Base-by-base conservation (phyloP, 2,329 filamentous ascomycete genomes). In the Aureobasidium sp. region DNA sequence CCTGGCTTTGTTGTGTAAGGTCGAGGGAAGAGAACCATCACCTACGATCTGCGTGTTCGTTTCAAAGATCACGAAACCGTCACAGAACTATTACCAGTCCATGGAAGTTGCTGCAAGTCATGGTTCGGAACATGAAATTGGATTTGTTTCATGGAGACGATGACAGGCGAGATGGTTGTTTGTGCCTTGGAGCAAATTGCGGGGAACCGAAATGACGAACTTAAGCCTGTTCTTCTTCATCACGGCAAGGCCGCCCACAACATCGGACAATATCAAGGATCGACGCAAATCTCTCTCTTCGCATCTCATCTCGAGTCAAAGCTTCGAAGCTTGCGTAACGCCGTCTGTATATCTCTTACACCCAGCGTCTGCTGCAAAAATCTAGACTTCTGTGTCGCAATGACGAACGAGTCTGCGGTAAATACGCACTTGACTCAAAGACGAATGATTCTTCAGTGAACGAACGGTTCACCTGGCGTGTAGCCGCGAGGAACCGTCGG, bases 201-300 rank as follows among this genome's bases (percentile, higher is more conserved):
- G 52, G 52, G 37, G 39, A 56, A 56, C 7, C 52, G 52, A 44
- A 56, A 56, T 56, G 39, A 57, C n/a, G 34, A 42, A 55, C 41
- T 57, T 27, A 13, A 46, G 46, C 39, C 53, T 57, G 27, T 46
- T 36, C n/a, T 20, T 13, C 29, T 57, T 57, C 41, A 42, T 32
- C 37, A 55, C 37, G 41, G 26, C 36, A 42, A 42, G 51, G 51
- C 36, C 51, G 13, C 32, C 37, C 51, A 55, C 37, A 41, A 42
- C 26, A 55, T 29, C 34, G 23, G 5, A 36, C 32, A 55, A 55
- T 42, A 39, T 55, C 51, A 41, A 55, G 51, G 51, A 55, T 55
- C 51, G 51, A 41, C 37, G 37, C 51, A 42, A 55, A 55, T 55
- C 51, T 55, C 51, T 36, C 51, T 36, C 51, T 55, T 55, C 37